A percentile compares a stretch with the other conserved stretches of the same genome.
These are phyloP conservation scores for Xylaria sp. DNA, from an alignment of 2,329 filamentous ascomycete species.

Conservation along the genomic window DNA sequence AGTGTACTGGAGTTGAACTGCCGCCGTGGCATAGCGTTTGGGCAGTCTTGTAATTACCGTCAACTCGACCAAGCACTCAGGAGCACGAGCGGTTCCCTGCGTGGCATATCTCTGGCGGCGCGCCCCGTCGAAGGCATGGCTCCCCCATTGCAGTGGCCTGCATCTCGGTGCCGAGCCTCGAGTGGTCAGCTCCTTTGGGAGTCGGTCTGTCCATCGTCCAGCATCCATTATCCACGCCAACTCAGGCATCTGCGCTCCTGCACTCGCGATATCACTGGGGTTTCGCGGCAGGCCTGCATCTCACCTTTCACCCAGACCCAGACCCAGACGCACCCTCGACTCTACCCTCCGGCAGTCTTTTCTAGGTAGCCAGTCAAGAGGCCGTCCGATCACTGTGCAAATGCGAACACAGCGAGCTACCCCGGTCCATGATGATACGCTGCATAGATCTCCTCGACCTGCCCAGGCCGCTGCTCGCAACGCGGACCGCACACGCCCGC, in stretches of 20 bases:
- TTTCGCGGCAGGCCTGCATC: constrained; percentile 5
- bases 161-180: constrained; percentile 28
- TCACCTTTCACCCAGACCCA: constrained; percentile 1
- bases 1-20: no score
- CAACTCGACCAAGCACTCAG: no score
- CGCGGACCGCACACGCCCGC: neutral
- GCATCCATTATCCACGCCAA: constrained; percentile 1
- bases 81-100: no score
- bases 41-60: no score
- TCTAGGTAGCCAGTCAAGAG: neutral
- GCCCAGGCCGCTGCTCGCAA: neutral
- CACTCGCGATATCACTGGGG: constrained; percentile 5
- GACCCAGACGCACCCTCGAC: neutral
- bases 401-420: neutral
- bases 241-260: neutral
- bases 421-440: constrained; percentile 12
- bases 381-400: neutral
- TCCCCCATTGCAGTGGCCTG: neutral
- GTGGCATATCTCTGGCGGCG: neutral
- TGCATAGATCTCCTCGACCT: constrained; percentile 15
- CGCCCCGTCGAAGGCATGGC: neutral
- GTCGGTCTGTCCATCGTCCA: constrained; percentile 20
- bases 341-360: neutral
- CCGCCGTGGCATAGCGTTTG: no score
- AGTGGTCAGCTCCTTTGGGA: constrained; percentile 14